Percentiles rank a stretch among this genome's conserved stretches.
Evolutionary conservation across 352 stramenopile species (phyloP).

Genomic region (Thraustochytrium striatum): DNA sequence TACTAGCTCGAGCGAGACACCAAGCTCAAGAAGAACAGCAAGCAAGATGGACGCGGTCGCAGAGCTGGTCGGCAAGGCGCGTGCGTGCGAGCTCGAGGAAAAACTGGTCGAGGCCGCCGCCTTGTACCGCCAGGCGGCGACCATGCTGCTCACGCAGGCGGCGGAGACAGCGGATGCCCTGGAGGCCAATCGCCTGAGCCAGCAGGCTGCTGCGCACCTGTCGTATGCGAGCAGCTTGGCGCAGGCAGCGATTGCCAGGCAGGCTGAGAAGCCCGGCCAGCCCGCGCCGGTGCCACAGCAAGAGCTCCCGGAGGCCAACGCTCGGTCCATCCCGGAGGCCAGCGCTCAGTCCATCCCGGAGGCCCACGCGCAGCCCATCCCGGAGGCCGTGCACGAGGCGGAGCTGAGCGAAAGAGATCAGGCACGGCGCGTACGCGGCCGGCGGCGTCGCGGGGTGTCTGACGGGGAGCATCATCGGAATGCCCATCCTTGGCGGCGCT

Average conservation of each 20-base stretch:
- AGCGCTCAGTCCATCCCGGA: no score
- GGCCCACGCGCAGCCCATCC: no score
- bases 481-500: background rate
- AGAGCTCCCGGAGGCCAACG: background rate
- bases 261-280: background rate
- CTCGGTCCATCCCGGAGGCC: no score
- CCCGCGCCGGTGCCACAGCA: background rate
- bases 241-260: background rate
- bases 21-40: no score
- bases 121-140: background rate
- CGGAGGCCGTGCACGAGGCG: background rate
- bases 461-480: background rate
- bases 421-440: background rate
- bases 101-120: no score
- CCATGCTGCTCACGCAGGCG: background rate
- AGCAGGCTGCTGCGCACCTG: background rate
- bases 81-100: no score
- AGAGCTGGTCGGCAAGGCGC: no score
- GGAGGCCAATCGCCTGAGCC: background rate
- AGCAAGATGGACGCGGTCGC: no score
- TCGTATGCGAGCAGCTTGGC: background rate
- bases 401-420: background rate
- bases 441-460: background rate
- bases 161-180: background rate
- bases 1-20: no score